A percentile compares a stretch with the other conserved stretches of the same genome.
These are phyloP conservation scores for Globisporangium ultimum DNA, from an alignment of 352 stramenopile genomes.

Conservation along the genomic window DNA sequence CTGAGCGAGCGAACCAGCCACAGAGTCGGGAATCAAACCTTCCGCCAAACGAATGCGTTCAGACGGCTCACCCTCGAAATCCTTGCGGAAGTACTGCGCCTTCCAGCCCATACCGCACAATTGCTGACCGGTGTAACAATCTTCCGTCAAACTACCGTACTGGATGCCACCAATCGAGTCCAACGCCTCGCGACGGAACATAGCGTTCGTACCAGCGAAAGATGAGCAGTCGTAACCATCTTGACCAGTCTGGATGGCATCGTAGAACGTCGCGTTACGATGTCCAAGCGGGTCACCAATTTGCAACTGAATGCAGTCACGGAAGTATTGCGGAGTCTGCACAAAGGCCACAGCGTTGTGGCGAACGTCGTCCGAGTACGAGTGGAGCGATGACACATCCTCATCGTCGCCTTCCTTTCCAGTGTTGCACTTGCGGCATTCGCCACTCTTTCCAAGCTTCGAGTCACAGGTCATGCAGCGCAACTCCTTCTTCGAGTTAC, in stretches of 20 bases:
- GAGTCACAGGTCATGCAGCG: constrained; percentile 69
- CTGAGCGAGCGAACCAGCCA: constrained; percentile 51
- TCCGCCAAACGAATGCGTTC: constrained; percentile 66
- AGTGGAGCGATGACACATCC: constrained; percentile 58
- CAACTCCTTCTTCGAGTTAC: constrained; percentile 69
- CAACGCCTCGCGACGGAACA: constrained; percentile 79
- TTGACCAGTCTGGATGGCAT: constrained; percentile 83
- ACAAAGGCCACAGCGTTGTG: constrained; percentile 19
- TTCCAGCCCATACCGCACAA: constrained; percentile 77
- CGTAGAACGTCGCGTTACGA: constrained; percentile 82
- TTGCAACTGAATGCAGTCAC: constrained; percentile 79
- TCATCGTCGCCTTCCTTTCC: constrained; percentile 29
- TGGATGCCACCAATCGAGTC: constrained; percentile 87
- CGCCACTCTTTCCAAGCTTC: constrained; percentile 67
- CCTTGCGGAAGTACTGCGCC: constrained; percentile 71
- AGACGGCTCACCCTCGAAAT: constrained; percentile 65
- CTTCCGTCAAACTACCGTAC: constrained; percentile 82
- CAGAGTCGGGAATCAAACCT: constrained; percentile 60
- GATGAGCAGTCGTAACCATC: constrained; percentile 82
- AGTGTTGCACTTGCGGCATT: constrained; percentile 79
- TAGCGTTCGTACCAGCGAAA: constrained; percentile 77
- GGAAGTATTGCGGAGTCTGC: constrained; percentile 84
- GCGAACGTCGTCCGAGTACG: constrained; percentile 79
- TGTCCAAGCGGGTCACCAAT: constrained; percentile 82
- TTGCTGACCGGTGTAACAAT: constrained; percentile 77